phyloP scores from a whole-genome alignment of 345 rosid genomes.

The Citrus mangshanensis region DNA sequence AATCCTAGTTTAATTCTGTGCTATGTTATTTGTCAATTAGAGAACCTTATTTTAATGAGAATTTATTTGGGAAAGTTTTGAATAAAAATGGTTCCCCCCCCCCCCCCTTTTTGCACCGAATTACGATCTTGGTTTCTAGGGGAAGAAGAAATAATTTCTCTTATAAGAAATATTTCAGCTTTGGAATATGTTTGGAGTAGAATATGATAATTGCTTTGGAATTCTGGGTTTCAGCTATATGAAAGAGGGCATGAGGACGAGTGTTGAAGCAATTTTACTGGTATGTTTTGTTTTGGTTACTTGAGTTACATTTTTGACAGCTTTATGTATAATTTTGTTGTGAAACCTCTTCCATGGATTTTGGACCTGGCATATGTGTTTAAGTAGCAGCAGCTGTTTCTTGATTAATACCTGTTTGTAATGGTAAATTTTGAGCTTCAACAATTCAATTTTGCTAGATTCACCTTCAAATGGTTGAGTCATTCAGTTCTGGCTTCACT shows the following conservation, averaged over 20 bases:
- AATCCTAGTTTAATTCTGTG: constrained; percentile 15
- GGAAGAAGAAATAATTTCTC: neutral
- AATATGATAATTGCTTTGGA: constrained; percentile 12
- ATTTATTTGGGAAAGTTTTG: neutral
- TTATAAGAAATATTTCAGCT: neutral
- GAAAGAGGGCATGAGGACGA: constrained; percentile 98
- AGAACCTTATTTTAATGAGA: neutral
- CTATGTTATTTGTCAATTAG: neutral
- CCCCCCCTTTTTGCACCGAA: neutral
- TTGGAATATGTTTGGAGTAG: neutral
- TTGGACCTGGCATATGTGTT: neutral
- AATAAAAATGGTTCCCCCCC: neutral
- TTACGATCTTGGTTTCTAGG: neutral
- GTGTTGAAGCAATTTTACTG: constrained; percentile 92
- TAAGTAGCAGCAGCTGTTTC: neutral
- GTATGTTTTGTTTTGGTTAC: constrained; percentile 36
- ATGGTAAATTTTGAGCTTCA: neutral
- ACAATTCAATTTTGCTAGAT: neutral
- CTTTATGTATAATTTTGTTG: neutral
- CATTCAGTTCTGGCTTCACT: neutral
- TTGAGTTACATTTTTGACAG: neutral
- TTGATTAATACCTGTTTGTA: neutral
- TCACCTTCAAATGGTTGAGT: neutral
- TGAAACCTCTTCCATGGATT: neutral
- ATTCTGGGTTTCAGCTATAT: constrained; percentile 56